These are phyloP conservation scores for Stephania yunnanensis DNA, from an alignment of 164 flowering plant species.

Conservation along the genomic window DNA sequence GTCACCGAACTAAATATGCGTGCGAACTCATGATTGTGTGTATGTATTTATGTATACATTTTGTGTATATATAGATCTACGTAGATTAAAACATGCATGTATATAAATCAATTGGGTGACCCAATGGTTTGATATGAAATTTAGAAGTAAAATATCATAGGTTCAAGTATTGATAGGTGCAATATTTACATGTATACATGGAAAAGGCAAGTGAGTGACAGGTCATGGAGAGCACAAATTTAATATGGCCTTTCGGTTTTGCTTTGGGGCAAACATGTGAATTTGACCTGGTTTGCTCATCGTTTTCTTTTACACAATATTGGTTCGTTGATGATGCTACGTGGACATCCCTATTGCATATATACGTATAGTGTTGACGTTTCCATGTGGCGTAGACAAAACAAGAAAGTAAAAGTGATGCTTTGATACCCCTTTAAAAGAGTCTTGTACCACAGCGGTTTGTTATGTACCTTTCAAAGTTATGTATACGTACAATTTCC, in stretches of 20 bases:
- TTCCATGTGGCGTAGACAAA: background rate
- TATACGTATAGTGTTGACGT: background rate
- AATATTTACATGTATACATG: no score
- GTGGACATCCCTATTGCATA: background rate
- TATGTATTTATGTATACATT: no score
- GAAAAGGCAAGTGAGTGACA: background rate
- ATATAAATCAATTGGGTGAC: no score
- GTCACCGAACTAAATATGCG: no score
- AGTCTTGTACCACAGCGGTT: background rate
- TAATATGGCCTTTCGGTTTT: background rate
- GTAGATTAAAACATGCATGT: no score
- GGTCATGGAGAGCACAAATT: background rate
- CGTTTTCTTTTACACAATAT: background rate
- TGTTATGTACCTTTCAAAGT: background rate
- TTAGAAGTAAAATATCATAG: no score
- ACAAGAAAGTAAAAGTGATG: background rate
- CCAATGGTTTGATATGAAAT: no score
- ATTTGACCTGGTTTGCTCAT: background rate
- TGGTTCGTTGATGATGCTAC: background rate
- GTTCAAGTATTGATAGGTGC: no score
- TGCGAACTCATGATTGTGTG: no score
- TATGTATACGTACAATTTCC: no score
- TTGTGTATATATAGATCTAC: no score
- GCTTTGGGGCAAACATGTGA: background rate
- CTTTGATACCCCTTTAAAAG: background rate